Evolutionary conservation across 805 yeast species (phyloP).

Genomic region (Millerozyma acaciae): DNA sequence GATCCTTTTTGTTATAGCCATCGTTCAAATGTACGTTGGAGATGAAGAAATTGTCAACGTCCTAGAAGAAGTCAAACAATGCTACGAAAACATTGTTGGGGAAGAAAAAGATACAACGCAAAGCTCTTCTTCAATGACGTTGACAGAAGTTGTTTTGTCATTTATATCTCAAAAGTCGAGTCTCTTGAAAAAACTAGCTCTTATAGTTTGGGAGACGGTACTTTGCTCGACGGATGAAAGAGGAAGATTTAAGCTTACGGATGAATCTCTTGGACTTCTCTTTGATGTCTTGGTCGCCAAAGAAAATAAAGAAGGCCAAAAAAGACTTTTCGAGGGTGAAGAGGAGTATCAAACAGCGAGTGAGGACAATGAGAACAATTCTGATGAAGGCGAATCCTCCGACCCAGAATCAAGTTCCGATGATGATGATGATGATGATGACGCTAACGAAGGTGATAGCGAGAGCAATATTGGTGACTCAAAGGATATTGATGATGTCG

Average conservation of each 20-base stretch:
- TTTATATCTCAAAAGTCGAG: slow-evolving; percentile 40
- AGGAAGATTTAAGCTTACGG: slow-evolving; percentile 24
- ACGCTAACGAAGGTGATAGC: slow-evolving; percentile 18
- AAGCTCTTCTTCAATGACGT: slow-evolving; percentile 26
- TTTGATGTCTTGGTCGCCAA: slow-evolving; percentile 44
- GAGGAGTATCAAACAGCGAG: slow-evolving; percentile 24
- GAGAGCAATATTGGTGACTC: slow-evolving; percentile 24
- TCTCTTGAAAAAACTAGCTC: slow-evolving; percentile 34
- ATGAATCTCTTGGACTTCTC: slow-evolving; percentile 32
- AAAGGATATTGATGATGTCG: slow-evolving; percentile 19
- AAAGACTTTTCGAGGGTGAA: slow-evolving; percentile 65
- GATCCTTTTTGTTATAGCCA: slow-evolving; percentile 67
- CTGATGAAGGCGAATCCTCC: slow-evolving; percentile 26
- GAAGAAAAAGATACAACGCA: slow-evolving; percentile 24
- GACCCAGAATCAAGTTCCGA: slow-evolving; percentile 22
- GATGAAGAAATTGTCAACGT: slow-evolving; percentile 73
- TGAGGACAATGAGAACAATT: slow-evolving; percentile 17
- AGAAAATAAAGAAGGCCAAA: slow-evolving; percentile 82
- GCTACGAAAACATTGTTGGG: slow-evolving; percentile 44
- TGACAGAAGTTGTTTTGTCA: slow-evolving; percentile 42
- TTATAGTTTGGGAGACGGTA: slow-evolving; percentile 39
- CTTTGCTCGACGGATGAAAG: slow-evolving; percentile 26
- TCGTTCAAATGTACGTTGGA: slow-evolving; percentile 74
- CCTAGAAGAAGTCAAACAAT: slow-evolving; percentile 64
- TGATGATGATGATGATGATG: slow-evolving; percentile 23